Evolutionary conservation across 495 filamentous ascomycete species (phyloP).

Genomic region (Penicillium cosmopolitanum): DNA sequence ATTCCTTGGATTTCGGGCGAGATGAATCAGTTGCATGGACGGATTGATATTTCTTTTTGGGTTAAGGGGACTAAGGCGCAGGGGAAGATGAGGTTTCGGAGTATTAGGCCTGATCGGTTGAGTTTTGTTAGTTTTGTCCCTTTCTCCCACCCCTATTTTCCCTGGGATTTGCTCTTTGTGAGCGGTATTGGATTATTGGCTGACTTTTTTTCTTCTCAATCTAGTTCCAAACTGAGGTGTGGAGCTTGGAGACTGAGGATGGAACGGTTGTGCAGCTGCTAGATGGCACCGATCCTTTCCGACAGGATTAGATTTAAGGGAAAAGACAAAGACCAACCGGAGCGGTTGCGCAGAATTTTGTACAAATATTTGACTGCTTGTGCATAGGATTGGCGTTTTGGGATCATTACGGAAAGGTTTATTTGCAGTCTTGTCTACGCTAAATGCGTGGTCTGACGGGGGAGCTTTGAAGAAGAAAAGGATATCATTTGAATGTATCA

Average conservation of each 20-base stretch:
- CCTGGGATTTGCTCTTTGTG: background rate
- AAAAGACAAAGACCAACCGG: background rate
- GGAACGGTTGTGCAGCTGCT: slow-evolving; percentile 68
- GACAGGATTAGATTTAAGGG: slow-evolving; percentile 25
- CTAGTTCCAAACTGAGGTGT: slow-evolving; percentile 75
- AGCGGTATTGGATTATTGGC: background rate
- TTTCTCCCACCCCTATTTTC: background rate
- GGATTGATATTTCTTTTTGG: slow-evolving; percentile 83
- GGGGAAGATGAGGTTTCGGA: slow-evolving; percentile 82
- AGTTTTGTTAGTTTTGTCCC: slow-evolving; percentile 60
- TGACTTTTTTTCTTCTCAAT: slow-evolving; percentile 2
- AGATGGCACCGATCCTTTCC: slow-evolving; percentile 65
- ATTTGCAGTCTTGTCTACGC: background rate
- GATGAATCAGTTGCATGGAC: slow-evolving; percentile 92
- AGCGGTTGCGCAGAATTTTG: slow-evolving; percentile 12
- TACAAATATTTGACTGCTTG: slow-evolving; percentile 28
- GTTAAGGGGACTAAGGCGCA: slow-evolving; percentile 78
- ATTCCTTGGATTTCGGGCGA: slow-evolving; percentile 93
- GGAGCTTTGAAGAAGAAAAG: slow-evolving; percentile 28
- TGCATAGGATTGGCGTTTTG: slow-evolving; percentile 38
- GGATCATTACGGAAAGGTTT: slow-evolving; percentile 6
- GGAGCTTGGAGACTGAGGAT: slow-evolving; percentile 72
- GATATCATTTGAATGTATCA: slow-evolving; percentile 53
- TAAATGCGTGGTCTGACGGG: too few relatives aligned
- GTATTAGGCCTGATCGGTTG: slow-evolving; percentile 69